A percentile compares a stretch with the other conserved stretches of the same genome.
phyloP scores from a whole-genome alignment of 2,329 filamentous ascomycete genomes.

The Neopestalotiopsis sp. region DNA sequence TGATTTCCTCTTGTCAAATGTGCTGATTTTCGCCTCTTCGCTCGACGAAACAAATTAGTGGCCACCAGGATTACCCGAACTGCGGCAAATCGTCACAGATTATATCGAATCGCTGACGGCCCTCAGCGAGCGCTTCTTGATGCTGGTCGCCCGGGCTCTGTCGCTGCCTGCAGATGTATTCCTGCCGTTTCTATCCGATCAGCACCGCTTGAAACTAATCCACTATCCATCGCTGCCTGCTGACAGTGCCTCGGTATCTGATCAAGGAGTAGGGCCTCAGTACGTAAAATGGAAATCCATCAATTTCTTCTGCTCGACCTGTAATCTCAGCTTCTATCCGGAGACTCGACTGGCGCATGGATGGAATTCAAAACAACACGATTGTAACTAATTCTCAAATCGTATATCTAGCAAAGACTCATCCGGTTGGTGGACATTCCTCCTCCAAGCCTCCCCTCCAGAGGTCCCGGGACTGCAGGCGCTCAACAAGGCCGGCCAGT shows the following conservation, averaged over 20 bases:
- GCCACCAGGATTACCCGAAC: slow-evolving; percentile 40
- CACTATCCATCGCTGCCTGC: slow-evolving; percentile 49
- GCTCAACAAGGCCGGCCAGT: slow-evolving; percentile 50
- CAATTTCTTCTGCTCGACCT: too few relatives aligned
- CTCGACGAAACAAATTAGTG: slow-evolving; percentile 38
- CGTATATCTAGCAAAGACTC: slow-evolving; percentile 52
- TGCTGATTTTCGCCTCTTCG: too few relatives aligned
- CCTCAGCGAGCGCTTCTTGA: slow-evolving; percentile 58
- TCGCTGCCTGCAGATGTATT: slow-evolving; percentile 53
- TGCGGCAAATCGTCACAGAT: slow-evolving; percentile 44
- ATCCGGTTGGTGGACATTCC: slow-evolving; percentile 68
- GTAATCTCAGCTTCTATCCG: too few relatives aligned
- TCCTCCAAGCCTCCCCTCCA: slow-evolving; percentile 62
- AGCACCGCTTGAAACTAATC: slow-evolving; percentile 64
- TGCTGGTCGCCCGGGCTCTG: slow-evolving; percentile 61
- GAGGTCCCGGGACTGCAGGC: slow-evolving; percentile 55
- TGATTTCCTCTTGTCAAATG: not conserved
- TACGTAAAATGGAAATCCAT: too few relatives aligned
- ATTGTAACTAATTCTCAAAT: too few relatives aligned
- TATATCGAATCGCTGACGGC: slow-evolving; percentile 58
- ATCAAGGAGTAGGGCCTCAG: slow-evolving; percentile 65
- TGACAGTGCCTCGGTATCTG: slow-evolving; percentile 18
- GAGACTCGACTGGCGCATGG: too few relatives aligned
- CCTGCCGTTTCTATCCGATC: slow-evolving; percentile 56
- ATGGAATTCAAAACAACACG: too few relatives aligned